Conservation (phyloP, 2,329 filamentous ascomycete species). For the Alternaria sp. region DNA sequence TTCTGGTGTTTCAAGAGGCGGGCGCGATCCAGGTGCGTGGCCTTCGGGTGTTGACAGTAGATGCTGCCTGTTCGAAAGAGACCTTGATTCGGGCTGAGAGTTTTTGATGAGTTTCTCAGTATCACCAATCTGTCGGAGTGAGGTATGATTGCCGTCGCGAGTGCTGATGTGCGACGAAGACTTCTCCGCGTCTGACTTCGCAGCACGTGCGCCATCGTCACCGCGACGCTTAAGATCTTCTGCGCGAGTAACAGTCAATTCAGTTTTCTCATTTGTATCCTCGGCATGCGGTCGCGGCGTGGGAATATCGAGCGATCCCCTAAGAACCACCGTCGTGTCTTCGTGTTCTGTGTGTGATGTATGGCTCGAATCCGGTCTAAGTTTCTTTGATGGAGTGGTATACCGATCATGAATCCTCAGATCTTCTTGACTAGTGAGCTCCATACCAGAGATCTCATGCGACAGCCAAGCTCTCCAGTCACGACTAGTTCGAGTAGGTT, state of each 20-base stretch:
- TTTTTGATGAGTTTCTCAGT: not conserved
- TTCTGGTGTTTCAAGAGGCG: conserved; percentile 20
- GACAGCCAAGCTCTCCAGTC: conserved; percentile 58
- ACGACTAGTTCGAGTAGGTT: conserved; percentile 43
- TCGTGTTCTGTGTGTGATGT: conserved; percentile 36
- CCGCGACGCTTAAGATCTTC: not conserved
- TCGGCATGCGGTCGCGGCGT: conserved; percentile 4
- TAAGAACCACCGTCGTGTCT: conserved; percentile 29
- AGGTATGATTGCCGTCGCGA: not conserved
- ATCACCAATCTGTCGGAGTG: not conserved
- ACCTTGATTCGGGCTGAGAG: not conserved
- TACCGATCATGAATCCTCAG: conserved; percentile 37
- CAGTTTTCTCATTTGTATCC: not conserved
- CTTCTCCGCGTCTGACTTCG: not conserved
- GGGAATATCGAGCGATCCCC: conserved; percentile 11
- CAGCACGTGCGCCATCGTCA: not conserved
- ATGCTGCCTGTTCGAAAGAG: not conserved
- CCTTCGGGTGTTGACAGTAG: conserved; percentile 8
- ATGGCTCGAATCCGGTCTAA: conserved; percentile 23
- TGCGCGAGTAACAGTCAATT: not conserved
- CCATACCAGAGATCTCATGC: conserved; percentile 52
- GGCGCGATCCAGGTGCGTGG: conserved; percentile 13
- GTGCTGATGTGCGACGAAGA: not conserved
- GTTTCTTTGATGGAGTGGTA: conserved; percentile 9
- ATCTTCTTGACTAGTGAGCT: conserved; percentile 33